Conservation (phyloP, 164 flowering plant species). For the Stephania japonica region DNA sequence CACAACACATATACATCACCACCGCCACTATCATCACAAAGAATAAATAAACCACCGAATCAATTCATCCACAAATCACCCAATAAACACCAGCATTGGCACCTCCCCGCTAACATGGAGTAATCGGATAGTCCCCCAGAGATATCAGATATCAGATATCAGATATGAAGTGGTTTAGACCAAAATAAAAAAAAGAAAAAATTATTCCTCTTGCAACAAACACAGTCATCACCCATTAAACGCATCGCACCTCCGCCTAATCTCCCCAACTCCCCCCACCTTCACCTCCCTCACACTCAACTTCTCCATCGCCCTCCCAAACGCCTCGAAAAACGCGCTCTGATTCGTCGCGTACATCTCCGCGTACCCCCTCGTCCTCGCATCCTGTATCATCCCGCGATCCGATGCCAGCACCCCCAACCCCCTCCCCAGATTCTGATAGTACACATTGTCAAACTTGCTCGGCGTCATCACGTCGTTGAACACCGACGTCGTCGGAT, state of each 20-base stretch:
- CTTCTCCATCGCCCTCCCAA: slow-evolving; percentile 61
- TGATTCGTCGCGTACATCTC: slow-evolving; percentile 45
- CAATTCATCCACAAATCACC: neutral
- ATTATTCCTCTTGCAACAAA: too few species aligned
- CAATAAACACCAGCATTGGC: neutral
- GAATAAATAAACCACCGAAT: neutral
- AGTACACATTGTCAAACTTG: slow-evolving; percentile 66
- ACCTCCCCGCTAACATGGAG: too few species aligned
- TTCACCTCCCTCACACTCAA: slow-evolving; percentile 33
- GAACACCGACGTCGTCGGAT: slow-evolving; percentile 44
- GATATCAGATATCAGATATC: too few species aligned
- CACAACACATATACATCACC: neutral
- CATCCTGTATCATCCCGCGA: slow-evolving; percentile 29
- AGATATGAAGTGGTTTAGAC: too few species aligned
- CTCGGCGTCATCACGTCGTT: slow-evolving; percentile 61
- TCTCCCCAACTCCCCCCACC: slow-evolving; percentile 50
- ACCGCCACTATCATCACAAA: neutral
- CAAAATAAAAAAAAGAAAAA: too few species aligned
- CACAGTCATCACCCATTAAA: slow-evolving; percentile 10
- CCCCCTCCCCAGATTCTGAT: slow-evolving; percentile 46
- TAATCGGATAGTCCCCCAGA: too few species aligned
- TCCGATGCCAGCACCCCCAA: slow-evolving; percentile 49
- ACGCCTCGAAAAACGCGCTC: slow-evolving; percentile 44
- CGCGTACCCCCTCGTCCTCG: slow-evolving; percentile 48
- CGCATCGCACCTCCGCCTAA: slow-evolving; percentile 50